Percentiles rank a stretch among this genome's conserved stretches.
These are phyloP conservation scores for Sphagnurus paluster DNA, from an alignment of 1,284 basidiomycete species.

Conservation along the genomic window DNA sequence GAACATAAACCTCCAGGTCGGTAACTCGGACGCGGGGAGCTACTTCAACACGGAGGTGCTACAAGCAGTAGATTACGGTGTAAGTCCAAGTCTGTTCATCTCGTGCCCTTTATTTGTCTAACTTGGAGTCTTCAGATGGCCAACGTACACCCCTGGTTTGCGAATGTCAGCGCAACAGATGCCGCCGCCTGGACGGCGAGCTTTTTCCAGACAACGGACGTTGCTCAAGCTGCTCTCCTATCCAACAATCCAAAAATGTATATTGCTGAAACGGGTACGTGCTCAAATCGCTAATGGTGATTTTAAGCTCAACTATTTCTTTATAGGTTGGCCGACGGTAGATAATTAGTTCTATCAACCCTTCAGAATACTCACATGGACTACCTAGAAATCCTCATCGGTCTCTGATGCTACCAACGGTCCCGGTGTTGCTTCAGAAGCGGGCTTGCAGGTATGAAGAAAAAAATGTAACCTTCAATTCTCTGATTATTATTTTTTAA, in stretches of 20 bases:
- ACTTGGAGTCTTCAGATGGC: conserved; percentile 44
- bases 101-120: neutral
- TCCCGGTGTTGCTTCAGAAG: conserved; percentile 63
- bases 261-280: conserved; percentile 83
- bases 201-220: conserved; percentile 55
- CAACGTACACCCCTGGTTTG: conserved; percentile 90
- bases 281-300: neutral
- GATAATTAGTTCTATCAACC: conserved; percentile 16
- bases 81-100: conserved; percentile 31
- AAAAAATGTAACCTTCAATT: neutral
- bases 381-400: conserved; percentile 55
- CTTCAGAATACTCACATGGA: conserved; percentile 3
- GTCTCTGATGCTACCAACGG: conserved; percentile 59
- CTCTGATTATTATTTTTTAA: neutral
- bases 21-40: conserved; percentile 89
- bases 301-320: neutral
- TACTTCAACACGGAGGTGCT: conserved; percentile 80
- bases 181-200: conserved; percentile 60
- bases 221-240: conserved; percentile 41
- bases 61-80: conserved; percentile 72
- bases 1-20: conserved; percentile 74
- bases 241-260: conserved; percentile 63
- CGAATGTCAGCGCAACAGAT: conserved; percentile 64
- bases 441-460: conserved; percentile 51
- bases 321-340: conserved; percentile 76